phyloP scores from a whole-genome alignment of 306 rosid species.

The Glycine soja region DNA sequence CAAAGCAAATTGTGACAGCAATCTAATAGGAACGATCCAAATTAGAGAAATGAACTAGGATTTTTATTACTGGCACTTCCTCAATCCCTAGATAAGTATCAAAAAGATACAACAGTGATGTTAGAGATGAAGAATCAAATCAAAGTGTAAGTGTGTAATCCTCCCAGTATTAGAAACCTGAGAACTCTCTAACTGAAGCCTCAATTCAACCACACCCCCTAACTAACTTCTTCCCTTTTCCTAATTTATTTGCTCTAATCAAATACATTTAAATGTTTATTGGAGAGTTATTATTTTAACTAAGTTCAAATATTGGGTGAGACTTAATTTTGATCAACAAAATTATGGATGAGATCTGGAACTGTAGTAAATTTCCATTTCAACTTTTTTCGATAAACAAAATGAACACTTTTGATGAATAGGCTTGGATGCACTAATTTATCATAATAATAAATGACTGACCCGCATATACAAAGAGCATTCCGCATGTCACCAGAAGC shows the following conservation, averaged over 20 bases:
- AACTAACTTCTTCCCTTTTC: no score
- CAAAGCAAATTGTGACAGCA: slow-evolving; percentile 14
- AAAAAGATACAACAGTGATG: not conserved
- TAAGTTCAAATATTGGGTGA: no score
- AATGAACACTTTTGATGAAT: not conserved
- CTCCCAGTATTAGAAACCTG: not conserved
- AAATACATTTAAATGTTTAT: no score
- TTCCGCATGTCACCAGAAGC: slow-evolving; percentile 97
- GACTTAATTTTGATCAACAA: not conserved
- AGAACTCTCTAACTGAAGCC: not conserved
- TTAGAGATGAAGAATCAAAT: not conserved
- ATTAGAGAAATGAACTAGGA: not conserved
- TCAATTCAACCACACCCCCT: no score
- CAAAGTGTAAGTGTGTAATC: not conserved
- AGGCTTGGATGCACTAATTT: not conserved
- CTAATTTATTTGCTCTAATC: no score
- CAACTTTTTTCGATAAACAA: not conserved
- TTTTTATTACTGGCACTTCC: not conserved
- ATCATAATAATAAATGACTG: slow-evolving; percentile 44
- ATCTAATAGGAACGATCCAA: not conserved
- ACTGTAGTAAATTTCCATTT: not conserved
- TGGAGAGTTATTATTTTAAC: no score
- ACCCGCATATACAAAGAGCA: slow-evolving; percentile 90
- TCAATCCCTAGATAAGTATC: not conserved
- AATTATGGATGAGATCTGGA: not conserved